Evolutionary conservation across 768 basidiomycete genomes (phyloP), one percentile per base, ranked within the genome.

Genomic region (Russula sp.): DNA sequence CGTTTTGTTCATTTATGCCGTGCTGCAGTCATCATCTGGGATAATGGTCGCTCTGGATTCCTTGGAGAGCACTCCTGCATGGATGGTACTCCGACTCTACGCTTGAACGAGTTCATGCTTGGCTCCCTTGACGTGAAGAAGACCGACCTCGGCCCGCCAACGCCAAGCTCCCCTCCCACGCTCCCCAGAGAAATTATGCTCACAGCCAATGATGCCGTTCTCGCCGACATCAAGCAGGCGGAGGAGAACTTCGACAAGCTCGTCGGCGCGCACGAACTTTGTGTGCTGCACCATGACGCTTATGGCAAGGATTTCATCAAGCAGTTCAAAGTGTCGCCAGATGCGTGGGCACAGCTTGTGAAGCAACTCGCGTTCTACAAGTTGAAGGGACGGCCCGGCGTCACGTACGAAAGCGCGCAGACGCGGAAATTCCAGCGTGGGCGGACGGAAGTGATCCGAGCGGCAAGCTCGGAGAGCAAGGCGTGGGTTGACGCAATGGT

Each of bases 341-440:
- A 99, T 70, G 94, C 95, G 32, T 94, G 94, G 86, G 91, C 82
- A 18, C 97, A 99, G 76, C 81, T 98, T 58, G 86, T 95, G 68
- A 98, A 95, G 78, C 96, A 98, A 75, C 86, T 98, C 52, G 96
- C 95, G 22, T 98, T 91, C 79, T 85, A 89, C 74, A 94, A 95
- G 77, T 83, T 94, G 80, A 81, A 78, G 69, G 77, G 78, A 6
- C 80, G 89, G 2, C 86, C 89, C 9, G 90, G 84, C 2, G 86
- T 91, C 51, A 87, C 89, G 64, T 99, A 99, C 77, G 96, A 99
- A 79, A 88, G 87, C 66, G 88, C 89, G 6, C 95, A 98, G 77
- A 98, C 96, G 59, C 81, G 97, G 32, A 94, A 91, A 73, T 99
- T 84, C 79, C 84, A 91, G 72, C 82, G 80, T 1, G 97, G 97